Evolutionary conservation across 352 stramenopile genomes (phyloP).

Genomic region (Globisporangium nodosum): DNA sequence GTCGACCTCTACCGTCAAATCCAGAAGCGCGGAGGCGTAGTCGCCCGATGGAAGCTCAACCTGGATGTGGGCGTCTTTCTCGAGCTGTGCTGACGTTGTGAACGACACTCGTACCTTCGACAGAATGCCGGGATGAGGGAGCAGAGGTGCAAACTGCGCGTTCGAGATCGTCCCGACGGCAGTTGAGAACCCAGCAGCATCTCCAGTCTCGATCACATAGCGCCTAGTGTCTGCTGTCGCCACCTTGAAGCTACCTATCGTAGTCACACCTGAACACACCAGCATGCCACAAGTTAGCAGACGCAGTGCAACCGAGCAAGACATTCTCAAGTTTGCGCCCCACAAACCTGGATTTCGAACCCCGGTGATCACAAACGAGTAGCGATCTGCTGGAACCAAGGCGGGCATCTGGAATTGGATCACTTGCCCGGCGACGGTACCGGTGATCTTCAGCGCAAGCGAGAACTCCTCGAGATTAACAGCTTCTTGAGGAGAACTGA

Average conservation of each 20-base stretch:
- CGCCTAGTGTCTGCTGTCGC: slow-evolving; percentile 30
- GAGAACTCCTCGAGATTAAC: slow-evolving; percentile 14
- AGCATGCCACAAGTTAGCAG: neutral
- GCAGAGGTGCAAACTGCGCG: slow-evolving; percentile 22
- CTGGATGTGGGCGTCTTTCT: slow-evolving; percentile 27
- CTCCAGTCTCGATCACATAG: slow-evolving; percentile 26
- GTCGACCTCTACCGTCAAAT: slow-evolving; percentile 21
- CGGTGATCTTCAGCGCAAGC: neutral
- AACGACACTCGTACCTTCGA: slow-evolving; percentile 41
- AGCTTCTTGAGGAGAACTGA: neutral
- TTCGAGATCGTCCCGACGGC: slow-evolving; percentile 25
- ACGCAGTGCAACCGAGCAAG: no score
- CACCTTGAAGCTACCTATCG: slow-evolving; percentile 28
- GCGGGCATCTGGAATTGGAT: neutral
- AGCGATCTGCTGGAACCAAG: neutral
- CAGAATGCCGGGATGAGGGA: slow-evolving; percentile 38
- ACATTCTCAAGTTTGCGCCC: neutral
- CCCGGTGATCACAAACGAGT: slow-evolving; percentile 5
- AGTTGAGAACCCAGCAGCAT: slow-evolving; percentile 22
- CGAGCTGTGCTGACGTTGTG: slow-evolving; percentile 38
- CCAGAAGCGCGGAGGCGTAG: slow-evolving; percentile 23
- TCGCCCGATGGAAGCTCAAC: slow-evolving; percentile 33
- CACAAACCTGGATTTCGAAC: slow-evolving; percentile 8
- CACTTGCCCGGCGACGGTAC: neutral
- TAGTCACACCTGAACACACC: neutral